These are phyloP conservation scores for Penicillium maclennaniae DNA, from an alignment of 495 filamentous ascomycete genomes.

Conservation along the genomic window DNA sequence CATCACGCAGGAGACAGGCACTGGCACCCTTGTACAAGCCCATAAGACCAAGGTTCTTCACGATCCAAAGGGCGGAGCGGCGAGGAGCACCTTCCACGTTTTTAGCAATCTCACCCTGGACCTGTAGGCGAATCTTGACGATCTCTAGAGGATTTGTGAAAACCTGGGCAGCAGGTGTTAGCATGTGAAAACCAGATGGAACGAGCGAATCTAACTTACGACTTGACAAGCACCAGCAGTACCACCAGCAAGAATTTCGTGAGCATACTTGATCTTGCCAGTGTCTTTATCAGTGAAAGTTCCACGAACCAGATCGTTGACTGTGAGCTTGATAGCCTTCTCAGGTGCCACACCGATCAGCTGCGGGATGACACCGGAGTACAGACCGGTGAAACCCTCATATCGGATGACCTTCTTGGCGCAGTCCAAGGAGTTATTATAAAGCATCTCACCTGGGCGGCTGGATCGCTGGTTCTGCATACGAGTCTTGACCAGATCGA, in stretches of 20 bases:
- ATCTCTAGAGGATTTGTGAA: constrained; percentile 98
- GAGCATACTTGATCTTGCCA: constrained; percentile 63
- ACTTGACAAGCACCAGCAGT: constrained; percentile 93
- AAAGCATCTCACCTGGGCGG: constrained; percentile 79
- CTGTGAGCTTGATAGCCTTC: constrained; percentile 98
- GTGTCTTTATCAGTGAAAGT: constrained; percentile 72
- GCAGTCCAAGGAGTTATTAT: constrained; percentile 96
- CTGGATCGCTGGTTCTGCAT: constrained; percentile 93
- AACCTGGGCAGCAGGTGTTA: constrained; percentile 48
- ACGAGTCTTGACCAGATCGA: constrained; percentile 96
- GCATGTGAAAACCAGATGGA: background rate
- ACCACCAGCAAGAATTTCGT: constrained; percentile 86
- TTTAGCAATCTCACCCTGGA: constrained; percentile 94
- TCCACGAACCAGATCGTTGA: constrained; percentile 87
- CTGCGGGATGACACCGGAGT: constrained; percentile 92
- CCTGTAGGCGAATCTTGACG: constrained; percentile 97
- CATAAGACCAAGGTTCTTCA: constrained; percentile 89
- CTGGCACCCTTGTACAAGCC: constrained; percentile 97
- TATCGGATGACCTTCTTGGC: constrained; percentile 86
- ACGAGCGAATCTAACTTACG: constrained; percentile 50
- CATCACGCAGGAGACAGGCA: constrained; percentile 88
- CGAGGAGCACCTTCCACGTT: constrained; percentile 76
- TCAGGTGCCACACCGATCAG: constrained; percentile 95
- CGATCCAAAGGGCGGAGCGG: constrained; percentile 95
- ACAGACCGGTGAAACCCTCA: constrained; percentile 84